These are phyloP conservation scores for Asterophora parasitica DNA, from an alignment of 768 basidiomycete species.

Conservation along the genomic window DNA sequence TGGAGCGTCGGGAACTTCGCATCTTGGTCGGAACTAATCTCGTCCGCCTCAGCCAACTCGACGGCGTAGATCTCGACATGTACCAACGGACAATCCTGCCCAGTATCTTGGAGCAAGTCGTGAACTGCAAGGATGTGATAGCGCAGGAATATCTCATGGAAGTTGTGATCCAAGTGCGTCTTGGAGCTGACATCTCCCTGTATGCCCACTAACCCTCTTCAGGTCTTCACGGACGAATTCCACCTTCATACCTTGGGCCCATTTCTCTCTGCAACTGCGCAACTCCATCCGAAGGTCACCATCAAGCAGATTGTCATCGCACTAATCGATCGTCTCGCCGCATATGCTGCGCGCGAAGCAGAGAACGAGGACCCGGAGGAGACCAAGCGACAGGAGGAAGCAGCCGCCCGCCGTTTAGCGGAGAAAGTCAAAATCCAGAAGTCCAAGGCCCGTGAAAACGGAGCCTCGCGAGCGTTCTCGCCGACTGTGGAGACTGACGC, in stretches of 20 bases:
- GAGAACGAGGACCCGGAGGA: constrained; percentile 96
- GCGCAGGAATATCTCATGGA: constrained; percentile 99
- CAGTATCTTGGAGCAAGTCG: constrained; percentile 92
- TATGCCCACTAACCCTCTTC: constrained; percentile 4
- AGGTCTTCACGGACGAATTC: constrained; percentile 99
- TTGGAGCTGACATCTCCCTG: not conserved
- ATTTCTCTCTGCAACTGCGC: constrained; percentile 93
- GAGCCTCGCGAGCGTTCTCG: constrained; percentile 26
- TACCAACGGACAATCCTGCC: constrained; percentile 86
- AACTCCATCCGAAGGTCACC: constrained; percentile 95
- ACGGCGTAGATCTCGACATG: constrained; percentile 93
- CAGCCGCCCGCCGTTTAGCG: constrained; percentile 81
- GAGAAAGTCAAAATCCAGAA: constrained; percentile 81
- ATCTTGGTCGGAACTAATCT: constrained; percentile 98
- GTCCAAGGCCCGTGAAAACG: constrained; percentile 53
- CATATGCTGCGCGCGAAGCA: constrained; percentile 95
- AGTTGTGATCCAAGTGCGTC: constrained; percentile 90
- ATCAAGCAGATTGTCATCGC: constrained; percentile 99
- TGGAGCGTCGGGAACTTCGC: constrained; percentile 91
- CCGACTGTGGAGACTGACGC: constrained; percentile 37
- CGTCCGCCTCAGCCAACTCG: constrained; percentile 90
- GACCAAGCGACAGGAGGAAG: constrained; percentile 89
- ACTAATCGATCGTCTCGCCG: constrained; percentile 91
- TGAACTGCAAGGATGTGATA: constrained; percentile 97
- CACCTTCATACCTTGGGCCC: constrained; percentile 94